A percentile compares a stretch with the other conserved stretches of the same genome.
Evolutionary conservation across 2,329 filamentous ascomycete genomes (phyloP).

Genomic region (Beauveria rudraprayagi): DNA sequence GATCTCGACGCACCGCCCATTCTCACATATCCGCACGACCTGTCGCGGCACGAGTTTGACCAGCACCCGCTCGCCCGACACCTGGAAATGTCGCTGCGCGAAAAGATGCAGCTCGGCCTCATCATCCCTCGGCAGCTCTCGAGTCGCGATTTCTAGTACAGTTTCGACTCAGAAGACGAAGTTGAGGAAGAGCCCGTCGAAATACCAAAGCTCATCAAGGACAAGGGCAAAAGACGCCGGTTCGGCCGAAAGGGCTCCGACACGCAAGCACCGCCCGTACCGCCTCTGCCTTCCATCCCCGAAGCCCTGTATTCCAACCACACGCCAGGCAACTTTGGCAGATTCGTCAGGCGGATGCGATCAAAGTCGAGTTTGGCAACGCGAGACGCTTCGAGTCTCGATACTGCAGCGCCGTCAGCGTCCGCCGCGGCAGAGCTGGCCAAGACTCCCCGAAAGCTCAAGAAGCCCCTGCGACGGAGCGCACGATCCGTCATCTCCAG

Average conservation of each 20-base stretch:
- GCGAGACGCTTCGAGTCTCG: not conserved
- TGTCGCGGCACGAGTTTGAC: conserved; percentile 26
- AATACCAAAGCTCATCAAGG: conserved; percentile 9
- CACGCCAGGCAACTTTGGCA: conserved; percentile 21
- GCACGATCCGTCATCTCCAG: conserved; percentile 20
- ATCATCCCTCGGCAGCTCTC: conserved; percentile 26
- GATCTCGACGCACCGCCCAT: conserved; percentile 23
- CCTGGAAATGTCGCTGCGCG: conserved; percentile 20
- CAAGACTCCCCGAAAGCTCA: conserved; percentile 7
- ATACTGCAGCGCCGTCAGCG: not conserved
- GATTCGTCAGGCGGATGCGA: conserved; percentile 21
- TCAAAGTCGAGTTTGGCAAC: conserved; percentile 13
- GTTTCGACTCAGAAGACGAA: conserved; percentile 28
- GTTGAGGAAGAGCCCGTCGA: conserved; percentile 14
- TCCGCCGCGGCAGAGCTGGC: not conserved
- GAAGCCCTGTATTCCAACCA: conserved; percentile 19
- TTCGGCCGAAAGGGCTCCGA: conserved; percentile 4
- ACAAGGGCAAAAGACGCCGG: conserved; percentile 6
- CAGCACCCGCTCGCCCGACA: conserved; percentile 29
- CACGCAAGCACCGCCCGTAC: conserved; percentile 18
- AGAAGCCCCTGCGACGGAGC: conserved; percentile 8
- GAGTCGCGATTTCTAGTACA: conserved; percentile 30
- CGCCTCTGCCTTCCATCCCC: conserved; percentile 25
- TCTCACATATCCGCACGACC: conserved; percentile 26
- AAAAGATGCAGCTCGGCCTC: conserved; percentile 26